Conservation (phyloP, 2,329 filamentous ascomycete genomes). For the Cladosporium cucumerinum region DNA sequence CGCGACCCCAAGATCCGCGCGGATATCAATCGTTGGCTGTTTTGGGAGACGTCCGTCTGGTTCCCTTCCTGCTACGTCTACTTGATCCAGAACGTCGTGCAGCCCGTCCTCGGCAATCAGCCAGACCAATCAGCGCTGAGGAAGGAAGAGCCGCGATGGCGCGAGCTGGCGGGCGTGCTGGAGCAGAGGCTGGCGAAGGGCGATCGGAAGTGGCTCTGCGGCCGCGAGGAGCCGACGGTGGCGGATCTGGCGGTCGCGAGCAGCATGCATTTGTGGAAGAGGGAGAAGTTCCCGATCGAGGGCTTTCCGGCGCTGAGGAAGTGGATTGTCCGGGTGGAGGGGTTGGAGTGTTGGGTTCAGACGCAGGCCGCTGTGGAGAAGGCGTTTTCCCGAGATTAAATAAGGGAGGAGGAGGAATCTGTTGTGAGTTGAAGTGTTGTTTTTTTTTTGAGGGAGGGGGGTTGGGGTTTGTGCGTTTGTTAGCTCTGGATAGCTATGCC, state of each 20-base stretch:
- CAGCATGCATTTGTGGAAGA: constrained; percentile 40
- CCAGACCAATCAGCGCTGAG: constrained; percentile 38
- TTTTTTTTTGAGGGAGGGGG: no score
- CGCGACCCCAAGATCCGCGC: constrained; percentile 40
- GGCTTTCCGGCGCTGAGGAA: constrained; percentile 38
- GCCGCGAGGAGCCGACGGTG: constrained; percentile 40
- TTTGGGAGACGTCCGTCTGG: constrained; percentile 44
- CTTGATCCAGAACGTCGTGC: constrained; percentile 41
- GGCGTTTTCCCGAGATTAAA: constrained; percentile 28
- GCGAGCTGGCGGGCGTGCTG: constrained; percentile 38
- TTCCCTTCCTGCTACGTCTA: constrained; percentile 42
- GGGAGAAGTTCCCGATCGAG: constrained; percentile 37
- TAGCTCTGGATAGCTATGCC: no score
- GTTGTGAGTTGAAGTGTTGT: no score
- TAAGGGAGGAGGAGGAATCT: no score
- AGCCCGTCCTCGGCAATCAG: constrained; percentile 35
- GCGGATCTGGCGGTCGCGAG: constrained; percentile 43
- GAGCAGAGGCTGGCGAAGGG: constrained; percentile 37
- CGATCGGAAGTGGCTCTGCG: constrained; percentile 30
- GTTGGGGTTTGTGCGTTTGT: neutral
- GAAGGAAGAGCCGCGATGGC: constrained; percentile 34
- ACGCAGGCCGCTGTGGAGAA: constrained; percentile 41
- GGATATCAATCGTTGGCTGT: constrained; percentile 41
- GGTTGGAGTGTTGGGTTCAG: constrained; percentile 39
- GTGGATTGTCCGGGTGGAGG: constrained; percentile 39